Base-by-base conservation (phyloP, 495 filamentous ascomycete genomes). In the Penicillium pulvis region DNA sequence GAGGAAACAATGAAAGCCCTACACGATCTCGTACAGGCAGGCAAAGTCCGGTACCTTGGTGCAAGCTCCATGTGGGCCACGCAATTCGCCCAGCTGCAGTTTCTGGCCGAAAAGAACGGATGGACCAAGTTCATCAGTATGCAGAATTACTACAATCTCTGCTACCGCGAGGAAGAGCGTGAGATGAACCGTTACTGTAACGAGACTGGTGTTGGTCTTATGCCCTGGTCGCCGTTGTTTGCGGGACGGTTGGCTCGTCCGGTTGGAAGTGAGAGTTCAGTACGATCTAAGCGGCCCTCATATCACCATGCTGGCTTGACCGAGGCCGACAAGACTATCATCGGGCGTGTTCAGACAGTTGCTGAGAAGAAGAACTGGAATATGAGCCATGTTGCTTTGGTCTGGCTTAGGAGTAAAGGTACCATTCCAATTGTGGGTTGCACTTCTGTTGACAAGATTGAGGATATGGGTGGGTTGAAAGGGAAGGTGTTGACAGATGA, bases 1-100 rank as follows among this genome's bases (percentile, higher is more conserved):
- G 86, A 89, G 67, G 89, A 92, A 72, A 90, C 86, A 8, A 91
- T 93, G 87, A 71, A 83, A 65, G 87, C 87, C 1, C 71, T 92
- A 4, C 81, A 91, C 61, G 88, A 91, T 61, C 66, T 91, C 0
- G 81, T 91, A 3, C 74, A 81, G 61, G 70, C 71, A 0, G 87
- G 86, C 11, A 89, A 88, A 63, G 82, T 90, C 20, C 77, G 79
- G 10, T 92, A 91, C 66, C 84, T 90, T 45, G 87, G 88, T 2
- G 87, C 87, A 0, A 58, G 58, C 30, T 64, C 60, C 2, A 66
- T 66, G 60, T 66, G 61, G 56, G 48, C 61, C 0, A 43, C 43
- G 4, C 51, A 64, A 41, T 69, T 66, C 45, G 61, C 56, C 6
- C 28, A 48, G 35, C 50, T 68, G 58, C 62, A 71, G 47, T 66